Evolutionary conservation across 2,329 filamentous ascomycete species (phyloP), one percentile per base, ranked within the genome.

Genomic region (Colletotrichum abscissum): DNA sequence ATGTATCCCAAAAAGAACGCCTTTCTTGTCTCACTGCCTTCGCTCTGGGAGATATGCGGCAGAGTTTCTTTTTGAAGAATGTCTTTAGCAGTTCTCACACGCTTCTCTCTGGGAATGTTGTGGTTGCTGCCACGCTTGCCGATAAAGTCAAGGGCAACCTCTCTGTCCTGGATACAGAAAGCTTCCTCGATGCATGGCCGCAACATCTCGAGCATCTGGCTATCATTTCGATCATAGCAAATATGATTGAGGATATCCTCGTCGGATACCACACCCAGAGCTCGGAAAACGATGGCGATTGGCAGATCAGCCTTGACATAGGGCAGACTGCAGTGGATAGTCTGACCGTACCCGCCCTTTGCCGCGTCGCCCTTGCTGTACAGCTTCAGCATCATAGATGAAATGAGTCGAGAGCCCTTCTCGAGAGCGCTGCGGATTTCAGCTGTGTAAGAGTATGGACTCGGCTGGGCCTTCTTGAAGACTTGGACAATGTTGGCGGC

Each of bases 1-100:
- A 99, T 99, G 84, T 99, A 99, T 26, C 97, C 97, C 62, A 99
- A 87, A 88, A 98, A 99, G 85, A 98, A 99, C 2, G 97, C 97
- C 82, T 99, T 99, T 72, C 95, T 89, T 1, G 96, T 98, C 82
- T 98, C 96, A 77, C 95, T 97, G 33, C 97, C 97, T 83, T 98
- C 95, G 74, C 90, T 92, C 82, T 99, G 97, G 1, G 96, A 98
- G 74, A 99, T 98, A 80, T 99, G 97, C 28, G 97, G 97, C 59
- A 99, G 86, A 76, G 97, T 93, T 83, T 99, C 97, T 86, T 98
- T 98, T 82, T 98, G 95, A 83, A 99, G 91, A 77, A 99, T 95
- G 78, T 98, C 97, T 79, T 94, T 91, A 4, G 97, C 97, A 76
- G 97, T 96, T 78, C 95, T 92, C 57, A 98, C 92, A 88, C 97